A percentile compares a stretch with the other conserved stretches of the same genome.
phyloP scores from a whole-genome alignment of 805 yeast genomes.

The Tetrapisispora arboricola region DNA sequence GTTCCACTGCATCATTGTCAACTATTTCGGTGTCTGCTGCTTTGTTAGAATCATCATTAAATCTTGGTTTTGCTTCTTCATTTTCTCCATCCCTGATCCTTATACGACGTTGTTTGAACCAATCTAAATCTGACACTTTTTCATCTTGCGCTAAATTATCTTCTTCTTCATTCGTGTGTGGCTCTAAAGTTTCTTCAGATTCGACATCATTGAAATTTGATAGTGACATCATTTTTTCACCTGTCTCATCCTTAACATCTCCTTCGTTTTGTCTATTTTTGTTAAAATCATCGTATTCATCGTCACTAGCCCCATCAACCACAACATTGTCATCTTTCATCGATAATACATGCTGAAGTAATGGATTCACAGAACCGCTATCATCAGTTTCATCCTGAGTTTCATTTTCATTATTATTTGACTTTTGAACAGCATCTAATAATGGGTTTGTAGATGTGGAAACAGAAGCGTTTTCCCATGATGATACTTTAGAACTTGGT shows the following conservation, averaged over 20 bases:
- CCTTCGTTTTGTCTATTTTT: constrained; percentile 6
- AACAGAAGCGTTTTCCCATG: constrained; percentile 46
- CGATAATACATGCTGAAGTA: constrained; percentile 33
- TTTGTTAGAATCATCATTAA: constrained; percentile 6
- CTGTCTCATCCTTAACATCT: constrained; percentile 26
- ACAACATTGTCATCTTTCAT: constrained; percentile 24
- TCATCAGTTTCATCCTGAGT: constrained; percentile 25
- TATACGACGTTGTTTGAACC: constrained; percentile 70
- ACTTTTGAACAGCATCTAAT: constrained; percentile 12
- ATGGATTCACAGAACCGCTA: constrained; percentile 23
- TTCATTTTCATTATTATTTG: constrained; percentile 27
- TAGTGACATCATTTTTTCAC: constrained; percentile 42
- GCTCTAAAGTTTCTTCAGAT: no score
- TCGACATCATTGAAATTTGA: constrained; percentile 14
- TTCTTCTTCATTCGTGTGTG: background rate
- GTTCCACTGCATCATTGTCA: background rate
- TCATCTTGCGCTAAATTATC: constrained; percentile 36
- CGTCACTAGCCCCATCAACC: constrained; percentile 35
- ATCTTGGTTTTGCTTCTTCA: constrained; percentile 8
- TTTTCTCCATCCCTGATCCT: constrained; percentile 49
- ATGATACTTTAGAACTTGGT: constrained; percentile 55
- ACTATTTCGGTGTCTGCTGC: constrained; percentile 3
- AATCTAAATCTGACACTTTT: constrained; percentile 65
- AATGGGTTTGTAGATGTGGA: background rate
- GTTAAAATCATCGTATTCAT: constrained; percentile 33